Conservation (phyloP, 495 filamentous ascomycete genomes). For the Annulohypoxylon nitens region DNA sequence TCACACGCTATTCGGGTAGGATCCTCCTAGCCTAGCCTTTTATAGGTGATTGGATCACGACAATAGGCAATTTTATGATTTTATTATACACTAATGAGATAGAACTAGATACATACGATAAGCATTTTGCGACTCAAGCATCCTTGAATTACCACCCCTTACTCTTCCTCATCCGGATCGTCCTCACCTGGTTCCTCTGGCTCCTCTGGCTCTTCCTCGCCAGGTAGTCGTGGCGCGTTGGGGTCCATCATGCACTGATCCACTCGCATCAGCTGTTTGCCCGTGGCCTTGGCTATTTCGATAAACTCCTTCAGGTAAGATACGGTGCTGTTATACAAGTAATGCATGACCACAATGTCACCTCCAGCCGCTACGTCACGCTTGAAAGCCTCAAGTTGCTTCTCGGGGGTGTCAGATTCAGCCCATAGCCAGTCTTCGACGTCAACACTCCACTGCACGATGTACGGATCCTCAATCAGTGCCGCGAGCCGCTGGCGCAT, state of each 20-base stretch:
- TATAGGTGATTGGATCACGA: slow-evolving; percentile 47
- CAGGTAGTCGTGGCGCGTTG: slow-evolving; percentile 69
- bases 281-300: slow-evolving; percentile 72
- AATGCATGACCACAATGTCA: slow-evolving; percentile 83
- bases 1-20: slow-evolving; percentile 11
- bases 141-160: not conserved
- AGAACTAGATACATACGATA: slow-evolving; percentile 17
- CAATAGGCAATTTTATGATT: not conserved
- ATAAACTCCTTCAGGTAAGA: slow-evolving; percentile 77
- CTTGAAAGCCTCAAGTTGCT: slow-evolving; percentile 81
- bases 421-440: slow-evolving; percentile 86
- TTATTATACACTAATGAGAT: slow-evolving; percentile 24
- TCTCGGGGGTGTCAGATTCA: slow-evolving; percentile 71
- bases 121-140: slow-evolving; percentile 1
- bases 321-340: slow-evolving; percentile 76
- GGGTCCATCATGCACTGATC: slow-evolving; percentile 85
- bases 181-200: not conserved
- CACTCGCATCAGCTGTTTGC: slow-evolving; percentile 79
- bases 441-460: slow-evolving; percentile 82
- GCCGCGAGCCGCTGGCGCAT: slow-evolving; percentile 74
- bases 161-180: not conserved
- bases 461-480: slow-evolving; percentile 60
- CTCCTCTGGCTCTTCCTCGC: slow-evolving; percentile 18
- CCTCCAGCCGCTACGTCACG: slow-evolving; percentile 74
- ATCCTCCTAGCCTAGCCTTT: not conserved